Evolutionary conservation across 768 basidiomycete genomes (phyloP).

Genomic region (Multifurca ochricompacta): DNA sequence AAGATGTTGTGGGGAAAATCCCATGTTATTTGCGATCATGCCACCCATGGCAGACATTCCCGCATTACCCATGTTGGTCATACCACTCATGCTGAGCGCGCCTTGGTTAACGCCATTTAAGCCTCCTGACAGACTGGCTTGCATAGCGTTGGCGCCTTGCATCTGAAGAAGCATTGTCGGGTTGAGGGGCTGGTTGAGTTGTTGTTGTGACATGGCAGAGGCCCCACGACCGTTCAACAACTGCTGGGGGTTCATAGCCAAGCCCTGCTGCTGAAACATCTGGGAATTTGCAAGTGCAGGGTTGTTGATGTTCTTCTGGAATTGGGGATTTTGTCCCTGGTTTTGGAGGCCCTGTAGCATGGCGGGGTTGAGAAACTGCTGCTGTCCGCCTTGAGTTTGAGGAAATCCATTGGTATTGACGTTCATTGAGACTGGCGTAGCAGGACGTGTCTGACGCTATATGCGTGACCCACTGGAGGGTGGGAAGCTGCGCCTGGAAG

Average conservation of each 20-base stretch:
- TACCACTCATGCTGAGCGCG: slow-evolving; percentile 17
- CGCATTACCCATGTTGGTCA: slow-evolving; percentile 12
- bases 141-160: slow-evolving; percentile 12
- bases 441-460: neutral
- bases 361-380: slow-evolving; percentile 12
- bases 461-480: slow-evolving; percentile 1
- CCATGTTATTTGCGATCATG: slow-evolving; percentile 18
- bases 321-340: slow-evolving; percentile 16
- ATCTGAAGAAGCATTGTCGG: slow-evolving; percentile 18
- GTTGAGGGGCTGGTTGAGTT: slow-evolving; percentile 14
- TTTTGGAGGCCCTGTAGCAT: slow-evolving; percentile 16
- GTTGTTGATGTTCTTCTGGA: slow-evolving; percentile 18
- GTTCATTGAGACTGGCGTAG: slow-evolving; percentile 14
- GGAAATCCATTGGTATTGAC: slow-evolving; percentile 17
- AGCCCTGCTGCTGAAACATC: slow-evolving; percentile 16
- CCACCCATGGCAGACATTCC: slow-evolving; percentile 14
- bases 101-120: slow-evolving; percentile 23
- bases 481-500: neutral
- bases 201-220: slow-evolving; percentile 16
- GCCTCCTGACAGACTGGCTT: slow-evolving; percentile 11
- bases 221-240: slow-evolving; percentile 14
- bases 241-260: slow-evolving; percentile 17
- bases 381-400: slow-evolving; percentile 16
- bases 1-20: slow-evolving; percentile 12
- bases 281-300: slow-evolving; percentile 13